Evolutionary conservation across 305 asterid species (phyloP).

Genomic region (Plantago rigida): DNA sequence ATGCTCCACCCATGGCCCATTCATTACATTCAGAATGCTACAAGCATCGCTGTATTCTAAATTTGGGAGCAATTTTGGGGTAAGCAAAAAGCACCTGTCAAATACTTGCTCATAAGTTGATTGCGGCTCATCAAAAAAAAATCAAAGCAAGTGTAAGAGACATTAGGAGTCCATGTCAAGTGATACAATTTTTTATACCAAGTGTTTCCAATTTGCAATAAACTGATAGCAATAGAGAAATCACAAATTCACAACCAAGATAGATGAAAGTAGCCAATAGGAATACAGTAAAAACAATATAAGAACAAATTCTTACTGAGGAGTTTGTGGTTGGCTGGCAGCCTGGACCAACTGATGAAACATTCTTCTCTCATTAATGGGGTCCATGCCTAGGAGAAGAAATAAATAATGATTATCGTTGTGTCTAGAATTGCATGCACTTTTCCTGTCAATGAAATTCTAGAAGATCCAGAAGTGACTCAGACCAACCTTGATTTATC

Average conservation of each 20-base stretch:
- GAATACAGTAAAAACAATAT: no score
- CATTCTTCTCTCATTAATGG: conserved; percentile 95
- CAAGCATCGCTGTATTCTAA: conserved; percentile 78
- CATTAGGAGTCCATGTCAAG: no score
- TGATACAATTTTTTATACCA: no score
- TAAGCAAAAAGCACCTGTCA: conserved; percentile 87
- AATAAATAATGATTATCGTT: conserved; percentile 9
- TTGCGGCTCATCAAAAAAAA: neutral
- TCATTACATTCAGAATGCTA: conserved; percentile 76
- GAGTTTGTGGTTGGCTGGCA: conserved; percentile 87
- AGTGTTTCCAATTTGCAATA: no score
- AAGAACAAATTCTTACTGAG: conserved; percentile 53
- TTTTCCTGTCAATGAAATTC: conserved; percentile 2
- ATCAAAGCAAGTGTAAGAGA: neutral
- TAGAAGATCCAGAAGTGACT: conserved; percentile 6
- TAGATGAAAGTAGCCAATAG: no score
- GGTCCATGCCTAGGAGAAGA: conserved; percentile 71
- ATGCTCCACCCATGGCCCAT: conserved; percentile 95
- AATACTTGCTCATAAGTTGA: conserved; percentile 1
- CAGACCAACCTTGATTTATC: conserved; percentile 83
- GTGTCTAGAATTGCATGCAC: neutral
- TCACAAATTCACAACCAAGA: no score
- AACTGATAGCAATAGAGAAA: no score
- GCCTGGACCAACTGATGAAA: conserved; percentile 95
- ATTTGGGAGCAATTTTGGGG: conserved; percentile 79